phyloP scores from a whole-genome alignment of 192 early-diverging fungal genomes.

The Coemansia erecta region DNA sequence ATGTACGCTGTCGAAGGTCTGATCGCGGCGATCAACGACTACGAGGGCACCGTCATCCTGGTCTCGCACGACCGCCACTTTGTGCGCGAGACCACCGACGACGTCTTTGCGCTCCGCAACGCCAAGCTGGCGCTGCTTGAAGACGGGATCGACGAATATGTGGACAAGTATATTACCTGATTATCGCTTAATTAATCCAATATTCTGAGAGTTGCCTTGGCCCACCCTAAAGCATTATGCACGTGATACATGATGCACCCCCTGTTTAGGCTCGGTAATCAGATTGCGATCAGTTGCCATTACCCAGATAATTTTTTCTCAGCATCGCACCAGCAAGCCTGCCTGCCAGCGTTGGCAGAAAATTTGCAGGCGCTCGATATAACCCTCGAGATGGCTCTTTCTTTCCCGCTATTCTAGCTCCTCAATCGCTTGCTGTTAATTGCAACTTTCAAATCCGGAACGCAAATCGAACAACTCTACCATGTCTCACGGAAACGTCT shows the following conservation, averaged over 20 bases:
- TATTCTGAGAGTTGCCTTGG: not conserved
- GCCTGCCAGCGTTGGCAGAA: not conserved
- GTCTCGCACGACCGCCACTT: slow-evolving; percentile 91
- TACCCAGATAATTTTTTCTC: no score
- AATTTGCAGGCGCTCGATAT: not conserved
- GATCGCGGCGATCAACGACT: slow-evolving; percentile 67
- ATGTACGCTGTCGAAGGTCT: slow-evolving; percentile 80
- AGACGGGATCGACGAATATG: slow-evolving; percentile 67
- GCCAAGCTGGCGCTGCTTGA: slow-evolving; percentile 57
- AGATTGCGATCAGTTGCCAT: no score
- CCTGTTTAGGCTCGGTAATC: no score
- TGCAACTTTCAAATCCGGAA: slow-evolving; percentile 15
- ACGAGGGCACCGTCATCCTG: slow-evolving; percentile 70
- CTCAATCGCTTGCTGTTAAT: slow-evolving; percentile 19
- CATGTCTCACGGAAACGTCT: slow-evolving; percentile 97
- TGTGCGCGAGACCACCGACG: slow-evolving; percentile 62
- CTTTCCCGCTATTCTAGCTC: slow-evolving; percentile 25
- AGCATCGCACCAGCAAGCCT: no score
- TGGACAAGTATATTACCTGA: slow-evolving; percentile 23
- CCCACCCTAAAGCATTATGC: no score
- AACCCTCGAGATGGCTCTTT: slow-evolving; percentile 11
- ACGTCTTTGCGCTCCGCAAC: slow-evolving; percentile 54
- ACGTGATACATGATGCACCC: no score
- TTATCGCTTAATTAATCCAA: not conserved
- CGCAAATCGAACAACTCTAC: slow-evolving; percentile 50